These are phyloP conservation scores for Exophiala xenobiotica DNA, from an alignment of 2,329 filamentous ascomycete genomes.

Conservation along the genomic window DNA sequence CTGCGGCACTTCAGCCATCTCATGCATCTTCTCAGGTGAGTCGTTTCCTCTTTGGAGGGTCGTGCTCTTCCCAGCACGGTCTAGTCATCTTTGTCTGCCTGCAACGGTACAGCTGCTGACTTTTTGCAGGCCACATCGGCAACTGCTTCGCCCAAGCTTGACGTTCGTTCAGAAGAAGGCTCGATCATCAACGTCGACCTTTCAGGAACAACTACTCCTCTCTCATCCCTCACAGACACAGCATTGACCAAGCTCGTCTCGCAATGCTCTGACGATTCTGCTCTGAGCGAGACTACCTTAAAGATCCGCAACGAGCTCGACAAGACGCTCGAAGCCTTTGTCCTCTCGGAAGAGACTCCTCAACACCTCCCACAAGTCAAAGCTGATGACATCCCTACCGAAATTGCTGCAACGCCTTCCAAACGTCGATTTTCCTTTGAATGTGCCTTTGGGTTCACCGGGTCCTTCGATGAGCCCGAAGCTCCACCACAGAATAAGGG, in stretches of 20 bases:
- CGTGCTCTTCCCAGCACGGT: too few species aligned
- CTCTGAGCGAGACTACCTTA: conserved; percentile 2
- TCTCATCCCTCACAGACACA: background rate
- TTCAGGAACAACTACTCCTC: background rate
- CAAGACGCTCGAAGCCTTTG: conserved; percentile 8
- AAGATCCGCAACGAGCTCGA: conserved; percentile 9
- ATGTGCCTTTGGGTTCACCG: conserved; percentile 21
- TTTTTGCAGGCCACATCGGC: background rate
- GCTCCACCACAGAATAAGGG: conserved; percentile 11
- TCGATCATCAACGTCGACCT: background rate
- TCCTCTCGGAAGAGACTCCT: conserved; percentile 5
- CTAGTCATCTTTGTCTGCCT: background rate
- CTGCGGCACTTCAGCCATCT: background rate
- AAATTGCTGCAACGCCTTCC: background rate
- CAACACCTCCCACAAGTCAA: background rate
- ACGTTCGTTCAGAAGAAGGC: background rate
- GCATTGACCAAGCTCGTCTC: background rate
- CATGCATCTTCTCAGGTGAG: background rate
- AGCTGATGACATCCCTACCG: background rate
- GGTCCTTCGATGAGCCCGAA: conserved; percentile 8
- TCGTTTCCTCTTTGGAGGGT: too few species aligned
- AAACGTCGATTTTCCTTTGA: conserved; percentile 13
- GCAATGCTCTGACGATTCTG: background rate
- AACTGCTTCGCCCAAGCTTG: background rate
- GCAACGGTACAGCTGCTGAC: background rate